Conservation (phyloP, 805 yeast species). For the Candida silvicultrix region DNA sequence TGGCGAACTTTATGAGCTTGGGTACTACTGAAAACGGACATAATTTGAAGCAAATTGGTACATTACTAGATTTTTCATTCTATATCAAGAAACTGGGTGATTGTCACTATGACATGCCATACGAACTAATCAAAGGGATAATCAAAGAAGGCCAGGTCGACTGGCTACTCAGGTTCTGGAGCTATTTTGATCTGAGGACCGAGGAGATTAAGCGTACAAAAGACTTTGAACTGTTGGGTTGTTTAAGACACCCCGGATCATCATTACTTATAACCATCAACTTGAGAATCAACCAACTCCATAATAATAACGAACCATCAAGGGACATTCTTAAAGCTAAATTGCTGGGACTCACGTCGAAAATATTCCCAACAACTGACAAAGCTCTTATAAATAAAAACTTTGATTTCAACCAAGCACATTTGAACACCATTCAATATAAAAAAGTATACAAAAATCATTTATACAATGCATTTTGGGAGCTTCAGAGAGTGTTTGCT, state of each 20-base stretch:
- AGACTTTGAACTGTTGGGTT: not conserved
- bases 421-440: slow-evolving; percentile 4
- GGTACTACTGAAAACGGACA: slow-evolving; percentile 8
- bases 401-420: slow-evolving; percentile 10
- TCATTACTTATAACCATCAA: slow-evolving; percentile 11
- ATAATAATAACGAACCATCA: slow-evolving; percentile 10
- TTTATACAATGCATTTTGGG: slow-evolving; percentile 12
- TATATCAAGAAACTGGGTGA: slow-evolving; percentile 3
- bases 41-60: slow-evolving; percentile 9
- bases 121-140: slow-evolving; percentile 5
- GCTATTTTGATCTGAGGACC: slow-evolving; percentile 12
- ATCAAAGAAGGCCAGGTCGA: slow-evolving; percentile 7
- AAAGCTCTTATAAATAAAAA: slow-evolving; percentile 9
- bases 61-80: slow-evolving; percentile 16
- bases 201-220: not conserved
- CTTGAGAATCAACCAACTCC: slow-evolving; percentile 6
- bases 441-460: not conserved
- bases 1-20: slow-evolving; percentile 8
- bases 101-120: slow-evolving; percentile 9
- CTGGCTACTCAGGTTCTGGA: slow-evolving; percentile 17
- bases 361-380: slow-evolving; percentile 10
- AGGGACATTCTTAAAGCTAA: slow-evolving; percentile 14
- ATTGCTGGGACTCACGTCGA: slow-evolving; percentile 9
- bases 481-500: slow-evolving; percentile 11
- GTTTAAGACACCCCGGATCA: slow-evolving; percentile 10